A percentile compares a stretch with the other conserved stretches of the same genome.
Conservation (phyloP, 495 filamentous ascomycete species). For the Neurospora sp. region DNA sequence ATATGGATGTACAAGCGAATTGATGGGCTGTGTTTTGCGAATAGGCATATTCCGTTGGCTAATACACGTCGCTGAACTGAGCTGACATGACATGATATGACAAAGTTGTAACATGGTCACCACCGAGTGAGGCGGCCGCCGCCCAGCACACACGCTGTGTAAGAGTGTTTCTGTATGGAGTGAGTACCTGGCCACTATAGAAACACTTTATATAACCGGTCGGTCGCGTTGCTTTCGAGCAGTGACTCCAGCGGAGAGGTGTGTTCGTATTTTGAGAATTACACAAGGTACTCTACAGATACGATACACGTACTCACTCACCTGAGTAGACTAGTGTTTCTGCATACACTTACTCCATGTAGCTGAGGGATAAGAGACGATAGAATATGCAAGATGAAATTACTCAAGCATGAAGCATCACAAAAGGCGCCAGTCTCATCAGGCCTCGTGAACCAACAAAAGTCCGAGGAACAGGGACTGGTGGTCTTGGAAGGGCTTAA, state of each 20-base stretch:
- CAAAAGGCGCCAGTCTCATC: not conserved
- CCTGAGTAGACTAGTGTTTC: not conserved
- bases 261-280: not conserved
- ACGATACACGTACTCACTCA: not conserved
- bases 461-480: not conserved
- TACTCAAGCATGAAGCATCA: not conserved
- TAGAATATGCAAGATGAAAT: not conserved
- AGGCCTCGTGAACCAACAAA: not conserved
- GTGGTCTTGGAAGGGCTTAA: not conserved
- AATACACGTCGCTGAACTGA: not conserved
- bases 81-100: not conserved
- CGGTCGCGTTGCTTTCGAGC: not conserved
- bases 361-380: not conserved
- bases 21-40: not conserved
- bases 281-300: not conserved
- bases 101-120: not conserved
- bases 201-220: not conserved
- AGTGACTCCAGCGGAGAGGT: not conserved
- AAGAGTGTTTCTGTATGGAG: not conserved
- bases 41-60: not conserved
- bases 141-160: not conserved
- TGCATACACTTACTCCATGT: not conserved
- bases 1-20: not conserved
- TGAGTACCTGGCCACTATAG: not conserved
- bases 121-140: not conserved